A percentile compares a stretch with the other conserved stretches of the same genome.
These are phyloP conservation scores for Botryotinia convoluta DNA, from an alignment of 2,329 filamentous ascomycete genomes.

Conservation along the genomic window DNA sequence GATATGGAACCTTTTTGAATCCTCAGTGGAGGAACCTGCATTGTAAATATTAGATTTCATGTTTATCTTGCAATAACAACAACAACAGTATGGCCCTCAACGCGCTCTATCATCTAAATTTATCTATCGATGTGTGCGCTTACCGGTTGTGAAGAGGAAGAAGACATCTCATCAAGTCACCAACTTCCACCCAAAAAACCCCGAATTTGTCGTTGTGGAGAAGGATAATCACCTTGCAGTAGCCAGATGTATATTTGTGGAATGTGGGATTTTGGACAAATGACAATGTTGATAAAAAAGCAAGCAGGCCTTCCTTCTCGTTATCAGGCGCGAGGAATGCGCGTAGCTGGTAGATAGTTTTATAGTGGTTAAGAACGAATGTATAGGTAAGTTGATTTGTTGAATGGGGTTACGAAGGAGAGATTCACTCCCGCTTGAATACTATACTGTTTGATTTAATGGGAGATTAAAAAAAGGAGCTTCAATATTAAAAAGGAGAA, in stretches of 20 bases:
- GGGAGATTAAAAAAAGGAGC: background rate
- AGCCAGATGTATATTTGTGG: constrained; percentile 21
- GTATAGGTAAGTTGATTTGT: background rate
- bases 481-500: background rate
- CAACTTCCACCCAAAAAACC: constrained; percentile 9
- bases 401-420: background rate
- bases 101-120: background rate
- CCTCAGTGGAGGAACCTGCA: constrained; percentile 71
- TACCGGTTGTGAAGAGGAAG: constrained; percentile 33
- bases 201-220: constrained; percentile 6
- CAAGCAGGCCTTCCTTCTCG: background rate
- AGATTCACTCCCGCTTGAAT: background rate
- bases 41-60: constrained; percentile 13
- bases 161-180: constrained; percentile 26
- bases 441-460: background rate
- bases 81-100: background rate
- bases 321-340: constrained; percentile 15
- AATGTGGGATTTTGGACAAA: constrained; percentile 19
- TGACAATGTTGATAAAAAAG: constrained; percentile 14
- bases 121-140: constrained; percentile 18
- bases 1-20: constrained; percentile 67
- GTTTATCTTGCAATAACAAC: background rate
- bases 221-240: constrained; percentile 19
- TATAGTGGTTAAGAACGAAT: constrained; percentile 15
- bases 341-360: background rate